phyloP scores from a whole-genome alignment of 2,329 filamentous ascomycete genomes.

The Paramyrothecium sp. region DNA sequence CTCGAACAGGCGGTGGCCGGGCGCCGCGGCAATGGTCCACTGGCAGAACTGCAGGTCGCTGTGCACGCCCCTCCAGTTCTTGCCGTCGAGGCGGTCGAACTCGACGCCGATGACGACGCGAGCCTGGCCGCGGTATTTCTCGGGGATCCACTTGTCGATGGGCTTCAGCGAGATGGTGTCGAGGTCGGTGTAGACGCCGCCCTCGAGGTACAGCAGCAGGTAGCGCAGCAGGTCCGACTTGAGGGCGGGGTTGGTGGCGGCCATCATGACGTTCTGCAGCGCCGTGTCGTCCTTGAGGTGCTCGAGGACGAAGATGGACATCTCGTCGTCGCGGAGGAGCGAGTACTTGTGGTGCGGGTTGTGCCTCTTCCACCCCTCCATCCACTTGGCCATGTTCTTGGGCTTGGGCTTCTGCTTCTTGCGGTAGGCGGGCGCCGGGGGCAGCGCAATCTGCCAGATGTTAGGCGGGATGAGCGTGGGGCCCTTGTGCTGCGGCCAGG shows the following conservation, averaged over 20 bases:
- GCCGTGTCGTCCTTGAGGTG: background rate
- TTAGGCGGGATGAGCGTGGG: background rate
- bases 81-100: conserved; percentile 25
- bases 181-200: conserved; percentile 55
- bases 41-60: conserved; percentile 31
- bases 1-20: conserved; percentile 26
- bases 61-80: conserved; percentile 22
- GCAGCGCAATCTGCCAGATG: background rate
- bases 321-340: background rate
- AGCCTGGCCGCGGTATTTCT: conserved; percentile 10
- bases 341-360: background rate
- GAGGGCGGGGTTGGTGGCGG: conserved; percentile 20
- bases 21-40: conserved; percentile 31
- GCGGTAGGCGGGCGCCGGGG: too few species aligned
- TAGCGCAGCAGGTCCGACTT: conserved; percentile 28
- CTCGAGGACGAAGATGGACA: background rate
- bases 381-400: background rate
- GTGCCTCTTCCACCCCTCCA: background rate
- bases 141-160: conserved; percentile 33
- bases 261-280: background rate
- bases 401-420: too few species aligned
- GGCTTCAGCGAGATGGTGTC: conserved; percentile 56
- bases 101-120: conserved; percentile 27
- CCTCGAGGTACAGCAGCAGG: conserved; percentile 23
- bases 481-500: background rate